A percentile compares a stretch with the other conserved stretches of the same genome.
Evolutionary conservation across 495 filamentous ascomycete genomes (phyloP).

Genomic region (Trichoderma orchidacearum): DNA sequence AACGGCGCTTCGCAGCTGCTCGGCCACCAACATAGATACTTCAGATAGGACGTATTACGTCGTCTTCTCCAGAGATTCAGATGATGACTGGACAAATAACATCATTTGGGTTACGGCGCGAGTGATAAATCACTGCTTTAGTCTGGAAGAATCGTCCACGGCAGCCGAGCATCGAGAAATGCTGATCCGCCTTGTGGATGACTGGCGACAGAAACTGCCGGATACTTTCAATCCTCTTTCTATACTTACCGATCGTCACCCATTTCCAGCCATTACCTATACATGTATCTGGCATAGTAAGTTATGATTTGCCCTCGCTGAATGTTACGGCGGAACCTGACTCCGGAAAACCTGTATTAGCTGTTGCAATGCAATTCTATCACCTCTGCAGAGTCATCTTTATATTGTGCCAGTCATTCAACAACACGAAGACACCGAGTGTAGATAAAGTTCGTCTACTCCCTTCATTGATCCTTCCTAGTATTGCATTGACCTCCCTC

Average conservation of each 20-base stretch:
- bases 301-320: not conserved
- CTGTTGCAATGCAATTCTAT: conserved; percentile 4
- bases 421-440: not conserved
- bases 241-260: not conserved
- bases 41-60: conserved; percentile 4
- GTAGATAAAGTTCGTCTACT: not conserved
- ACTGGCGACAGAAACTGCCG: conserved; percentile 2
- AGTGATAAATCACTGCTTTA: conserved; percentile 4
- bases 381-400: conserved; percentile 2
- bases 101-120: conserved; percentile 4
- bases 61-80: conserved; percentile 1
- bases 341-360: not conserved
- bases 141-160: not conserved
- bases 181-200: not conserved
- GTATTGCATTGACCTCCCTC: not conserved
- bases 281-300: conserved; percentile 5
- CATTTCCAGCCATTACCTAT: conserved; percentile 1
- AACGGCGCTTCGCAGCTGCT: not conserved
- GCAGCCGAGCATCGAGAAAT: not conserved
- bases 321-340: not conserved
- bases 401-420: not conserved
- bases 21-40: conserved; percentile 3
- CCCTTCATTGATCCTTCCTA: not conserved
- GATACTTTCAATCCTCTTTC: conserved; percentile 2
- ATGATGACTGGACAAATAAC: conserved; percentile 5